These are phyloP conservation scores for Favolaschia claudopus DNA, from an alignment of 768 basidiomycete genomes.

Conservation along the genomic window DNA sequence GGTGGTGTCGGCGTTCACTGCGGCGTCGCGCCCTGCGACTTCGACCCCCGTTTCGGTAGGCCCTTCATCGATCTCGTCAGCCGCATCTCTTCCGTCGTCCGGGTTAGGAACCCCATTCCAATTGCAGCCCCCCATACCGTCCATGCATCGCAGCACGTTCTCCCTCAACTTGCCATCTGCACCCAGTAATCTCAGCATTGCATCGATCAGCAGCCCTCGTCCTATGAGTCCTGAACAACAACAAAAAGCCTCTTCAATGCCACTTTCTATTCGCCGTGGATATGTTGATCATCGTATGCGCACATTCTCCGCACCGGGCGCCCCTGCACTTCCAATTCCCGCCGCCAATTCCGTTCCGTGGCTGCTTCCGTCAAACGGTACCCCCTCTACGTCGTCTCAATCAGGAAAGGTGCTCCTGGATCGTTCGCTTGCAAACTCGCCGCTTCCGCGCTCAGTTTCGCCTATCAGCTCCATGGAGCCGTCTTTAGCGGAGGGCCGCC, in stretches of 20 bases:
- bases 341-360: background rate
- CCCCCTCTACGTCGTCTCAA: background rate
- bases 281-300: conserved; percentile 27
- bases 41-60: background rate
- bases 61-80: background rate
- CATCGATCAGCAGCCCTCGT: no score
- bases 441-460: conserved; percentile 19
- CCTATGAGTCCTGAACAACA: no score
- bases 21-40: conserved; percentile 2
- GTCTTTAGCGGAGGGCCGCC: background rate
- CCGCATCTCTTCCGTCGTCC: background rate
- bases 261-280: conserved; percentile 22
- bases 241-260: no score
- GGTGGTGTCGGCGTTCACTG: conserved; percentile 10
- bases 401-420: background rate
- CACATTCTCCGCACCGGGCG: conserved; percentile 31
- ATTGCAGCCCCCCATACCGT: conserved; percentile 4
- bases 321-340: background rate
- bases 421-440: background rate
- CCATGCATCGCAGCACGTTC: conserved; percentile 5
- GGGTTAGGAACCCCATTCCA: conserved; percentile 14
- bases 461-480: conserved; percentile 6
- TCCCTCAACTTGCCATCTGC: conserved; percentile 12
- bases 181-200: background rate
- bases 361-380: conserved; percentile 6